Evolutionary conservation across 2,329 filamentous ascomycete genomes (phyloP), one percentile per base, ranked within the genome.

Genomic region (Ceratocystis cacaofunesta): DNA sequence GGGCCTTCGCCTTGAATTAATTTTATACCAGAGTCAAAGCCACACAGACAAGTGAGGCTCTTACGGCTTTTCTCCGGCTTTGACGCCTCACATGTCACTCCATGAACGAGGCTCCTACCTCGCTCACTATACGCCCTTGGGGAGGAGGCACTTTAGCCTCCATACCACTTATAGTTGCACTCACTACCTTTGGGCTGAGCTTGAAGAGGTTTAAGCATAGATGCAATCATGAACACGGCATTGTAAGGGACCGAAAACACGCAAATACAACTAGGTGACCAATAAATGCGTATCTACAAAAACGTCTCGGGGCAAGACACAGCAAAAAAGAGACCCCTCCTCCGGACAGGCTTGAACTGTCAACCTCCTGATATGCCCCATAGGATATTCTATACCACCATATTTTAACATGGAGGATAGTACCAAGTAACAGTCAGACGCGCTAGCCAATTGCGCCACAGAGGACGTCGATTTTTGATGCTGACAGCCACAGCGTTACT

Each of bases 391-490:
- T 57, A 41, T 12, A 12, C 12, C 10, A 4, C 52, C 52, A 57
- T 8, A n/a, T n/a, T 7, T 41, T 1, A 41, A 50, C 12, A 1
- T 50, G 22, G 19, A 52, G 15, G 22, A 15, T 7, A 15, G 15
- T 5, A 2, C 52, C 6, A n/a, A 19, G 62, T 81, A 81, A 82
- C 79, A 82, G 79, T 81, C 79, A 78, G 76, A 82, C 79, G 79
- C 79, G 79, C 79, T 81, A 82, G 78, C 79, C 80, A 81, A 79
- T 71, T 77, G 75, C 69, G 75, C 75, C 74, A 84, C 79, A 4
- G 41, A 67, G 65, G 61, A 67, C 28, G 55, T 58, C 32, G 28
- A 36, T n/a, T 58, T 58, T 58, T 36, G 55, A 10, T 58, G 28
- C 55, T 58, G 25, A 58, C 52, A 32, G 52, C 22, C 48, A 19